Conservation (phyloP, 441 rosid genomes). For the Erysimum cheiri region DNA sequence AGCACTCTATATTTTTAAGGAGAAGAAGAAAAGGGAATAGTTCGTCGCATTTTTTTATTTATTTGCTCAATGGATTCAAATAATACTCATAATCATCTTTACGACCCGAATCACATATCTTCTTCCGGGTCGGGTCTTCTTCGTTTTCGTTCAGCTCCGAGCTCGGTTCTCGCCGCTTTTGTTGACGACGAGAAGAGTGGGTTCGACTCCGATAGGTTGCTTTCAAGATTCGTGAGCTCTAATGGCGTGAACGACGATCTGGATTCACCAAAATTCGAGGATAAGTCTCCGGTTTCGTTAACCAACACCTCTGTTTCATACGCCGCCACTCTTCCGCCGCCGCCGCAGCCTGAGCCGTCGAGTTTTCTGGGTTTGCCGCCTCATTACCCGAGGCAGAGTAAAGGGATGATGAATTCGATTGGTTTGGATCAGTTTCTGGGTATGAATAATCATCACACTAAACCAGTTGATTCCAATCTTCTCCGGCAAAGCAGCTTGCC, state of each 20-base stretch:
- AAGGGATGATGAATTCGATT: conserved; percentile 51
- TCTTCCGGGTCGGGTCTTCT: conserved; percentile 64
- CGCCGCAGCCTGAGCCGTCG: conserved; percentile 46
- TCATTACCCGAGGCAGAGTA: conserved; percentile 70
- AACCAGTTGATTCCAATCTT: conserved; percentile 54
- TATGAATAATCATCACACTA: conserved; percentile 50
- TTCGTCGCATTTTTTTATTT: neutral
- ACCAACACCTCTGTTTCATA: conserved; percentile 41
- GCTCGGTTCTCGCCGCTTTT: conserved; percentile 57
- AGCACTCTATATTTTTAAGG: conserved; percentile 14
- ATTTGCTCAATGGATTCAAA: conserved; percentile 66
- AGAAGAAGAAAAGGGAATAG: no score
- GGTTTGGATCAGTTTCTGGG: conserved; percentile 64
- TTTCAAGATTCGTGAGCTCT: conserved; percentile 53
- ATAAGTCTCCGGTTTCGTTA: conserved; percentile 50
- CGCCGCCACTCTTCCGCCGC: conserved; percentile 37
- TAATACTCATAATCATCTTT: conserved; percentile 47
- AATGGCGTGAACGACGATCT: conserved; percentile 44
- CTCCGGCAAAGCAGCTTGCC: conserved; percentile 84
- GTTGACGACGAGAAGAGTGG: conserved; percentile 46
- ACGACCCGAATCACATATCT: conserved; percentile 52
- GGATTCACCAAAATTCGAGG: conserved; percentile 46
- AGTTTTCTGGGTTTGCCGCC: conserved; percentile 72
- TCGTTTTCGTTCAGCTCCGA: conserved; percentile 86
- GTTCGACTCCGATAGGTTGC: conserved; percentile 48